Conservation (phyloP, 1,139 yeast genomes). For the Pichia sp. region DNA sequence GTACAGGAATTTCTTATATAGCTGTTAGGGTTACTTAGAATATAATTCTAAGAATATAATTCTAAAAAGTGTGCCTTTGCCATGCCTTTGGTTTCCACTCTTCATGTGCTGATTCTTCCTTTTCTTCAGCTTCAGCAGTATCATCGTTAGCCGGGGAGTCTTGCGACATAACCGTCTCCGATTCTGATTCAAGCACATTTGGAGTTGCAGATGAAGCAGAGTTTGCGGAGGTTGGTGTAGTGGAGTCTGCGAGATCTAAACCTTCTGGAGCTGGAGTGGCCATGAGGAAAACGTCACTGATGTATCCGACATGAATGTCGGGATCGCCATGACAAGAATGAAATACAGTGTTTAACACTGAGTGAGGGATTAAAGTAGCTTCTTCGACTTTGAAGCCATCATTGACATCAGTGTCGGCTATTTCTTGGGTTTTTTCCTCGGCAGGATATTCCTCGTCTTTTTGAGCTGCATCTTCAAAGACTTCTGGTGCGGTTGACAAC, state of each 20-base stretch:
- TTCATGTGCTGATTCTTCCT: not conserved
- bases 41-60: no score
- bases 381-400: constrained; percentile 14
- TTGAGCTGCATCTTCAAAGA: constrained; percentile 9
- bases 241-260: not conserved
- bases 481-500: constrained; percentile 15
- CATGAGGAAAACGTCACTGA: constrained; percentile 11
- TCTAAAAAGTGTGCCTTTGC: constrained; percentile 15
- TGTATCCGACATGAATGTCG: constrained; percentile 19
- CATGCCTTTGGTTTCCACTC: constrained; percentile 11
- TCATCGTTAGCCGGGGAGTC: not conserved
- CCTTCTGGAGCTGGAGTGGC: constrained; percentile 7
- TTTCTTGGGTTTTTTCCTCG: not conserved
- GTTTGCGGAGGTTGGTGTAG: not conserved
- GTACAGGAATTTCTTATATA: not conserved
- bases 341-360: constrained; percentile 17
- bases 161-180: not conserved
- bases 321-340: constrained; percentile 20
- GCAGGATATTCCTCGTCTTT: constrained; percentile 1
- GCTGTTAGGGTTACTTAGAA: not conserved
- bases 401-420: constrained; percentile 1
- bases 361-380: constrained; percentile 16
- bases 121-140: not conserved
- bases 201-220: not conserved
- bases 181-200: not conserved